Evolutionary conservation across 306 rosid species (phyloP).

Genomic region (Inga laurina): DNA sequence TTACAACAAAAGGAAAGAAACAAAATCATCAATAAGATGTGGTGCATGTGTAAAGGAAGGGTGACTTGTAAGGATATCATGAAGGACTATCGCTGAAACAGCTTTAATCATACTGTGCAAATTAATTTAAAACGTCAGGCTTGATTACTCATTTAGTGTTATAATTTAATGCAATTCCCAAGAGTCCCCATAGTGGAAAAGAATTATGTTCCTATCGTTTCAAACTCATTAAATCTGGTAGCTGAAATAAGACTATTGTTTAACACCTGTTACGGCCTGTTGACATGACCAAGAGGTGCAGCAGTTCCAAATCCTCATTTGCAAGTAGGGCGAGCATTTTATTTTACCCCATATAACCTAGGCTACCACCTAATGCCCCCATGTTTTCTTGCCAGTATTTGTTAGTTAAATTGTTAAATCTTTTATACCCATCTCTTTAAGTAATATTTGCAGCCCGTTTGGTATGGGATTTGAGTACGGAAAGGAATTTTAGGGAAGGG

Average conservation of each 20-base stretch:
- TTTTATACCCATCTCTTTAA: background rate
- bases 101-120: background rate
- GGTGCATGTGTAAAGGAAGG: background rate
- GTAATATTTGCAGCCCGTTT: too few species aligned
- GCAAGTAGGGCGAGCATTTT: background rate
- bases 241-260: background rate
- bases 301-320: background rate
- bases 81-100: background rate
- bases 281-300: background rate
- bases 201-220: background rate
- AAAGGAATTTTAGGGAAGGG: too few species aligned
- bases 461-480: too few species aligned
- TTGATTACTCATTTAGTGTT: background rate
- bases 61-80: background rate
- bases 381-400: background rate
- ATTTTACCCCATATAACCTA: background rate
- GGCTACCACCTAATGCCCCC: background rate
- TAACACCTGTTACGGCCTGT: background rate
- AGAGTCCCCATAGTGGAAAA: background rate
- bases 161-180: background rate
- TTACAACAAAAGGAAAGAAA: slow-evolving; percentile 9
- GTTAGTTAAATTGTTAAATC: background rate
- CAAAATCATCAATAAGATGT: background rate
- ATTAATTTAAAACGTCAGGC: background rate
- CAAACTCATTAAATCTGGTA: background rate